These are phyloP conservation scores for Rubia tinctorum DNA, from an alignment of 305 asterid species.

Conservation along the genomic window DNA sequence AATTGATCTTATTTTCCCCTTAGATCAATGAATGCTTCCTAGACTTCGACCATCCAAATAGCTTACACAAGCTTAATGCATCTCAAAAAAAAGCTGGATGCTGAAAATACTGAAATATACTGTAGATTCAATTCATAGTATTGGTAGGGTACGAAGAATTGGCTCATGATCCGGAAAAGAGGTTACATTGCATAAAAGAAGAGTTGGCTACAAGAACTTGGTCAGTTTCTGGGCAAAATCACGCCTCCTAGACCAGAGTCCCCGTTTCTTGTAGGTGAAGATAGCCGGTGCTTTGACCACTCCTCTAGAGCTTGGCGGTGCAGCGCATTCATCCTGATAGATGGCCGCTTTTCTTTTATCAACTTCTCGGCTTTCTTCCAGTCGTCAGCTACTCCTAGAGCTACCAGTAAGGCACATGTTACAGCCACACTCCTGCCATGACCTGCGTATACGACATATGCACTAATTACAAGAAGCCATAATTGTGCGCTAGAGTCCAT, in stretches of 20 bases:
- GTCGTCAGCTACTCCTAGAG: constrained; percentile 82
- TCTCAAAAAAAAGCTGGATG: too few relatives aligned
- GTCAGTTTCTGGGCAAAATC: constrained; percentile 20
- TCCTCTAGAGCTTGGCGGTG: constrained; percentile 82
- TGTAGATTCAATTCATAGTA: too few relatives aligned
- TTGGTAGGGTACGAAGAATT: too few relatives aligned
- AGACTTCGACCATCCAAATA: too few relatives aligned
- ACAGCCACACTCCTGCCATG: constrained; percentile 97
- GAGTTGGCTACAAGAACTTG: constrained; percentile 12
- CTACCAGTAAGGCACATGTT: constrained; percentile 83
- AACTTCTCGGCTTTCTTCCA: constrained; percentile 89
- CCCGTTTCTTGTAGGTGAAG: constrained; percentile 41
- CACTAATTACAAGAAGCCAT: not conserved
- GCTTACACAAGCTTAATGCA: too few relatives aligned
- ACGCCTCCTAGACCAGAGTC: constrained; percentile 25
- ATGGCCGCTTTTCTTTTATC: constrained; percentile 63
- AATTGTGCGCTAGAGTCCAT: not conserved
- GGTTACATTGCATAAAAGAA: not conserved
- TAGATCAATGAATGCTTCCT: too few relatives aligned
- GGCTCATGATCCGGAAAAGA: not conserved
- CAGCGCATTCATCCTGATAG: constrained; percentile 64
- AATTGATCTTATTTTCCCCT: too few relatives aligned
- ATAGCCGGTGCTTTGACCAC: constrained; percentile 72
- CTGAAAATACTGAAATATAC: too few relatives aligned
- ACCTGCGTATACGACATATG: constrained; percentile 34